Percentiles rank a stretch among this genome's conserved stretches.
These are phyloP conservation scores for Daphne laureola DNA, from an alignment of 441 rosid species.

Conservation along the genomic window DNA sequence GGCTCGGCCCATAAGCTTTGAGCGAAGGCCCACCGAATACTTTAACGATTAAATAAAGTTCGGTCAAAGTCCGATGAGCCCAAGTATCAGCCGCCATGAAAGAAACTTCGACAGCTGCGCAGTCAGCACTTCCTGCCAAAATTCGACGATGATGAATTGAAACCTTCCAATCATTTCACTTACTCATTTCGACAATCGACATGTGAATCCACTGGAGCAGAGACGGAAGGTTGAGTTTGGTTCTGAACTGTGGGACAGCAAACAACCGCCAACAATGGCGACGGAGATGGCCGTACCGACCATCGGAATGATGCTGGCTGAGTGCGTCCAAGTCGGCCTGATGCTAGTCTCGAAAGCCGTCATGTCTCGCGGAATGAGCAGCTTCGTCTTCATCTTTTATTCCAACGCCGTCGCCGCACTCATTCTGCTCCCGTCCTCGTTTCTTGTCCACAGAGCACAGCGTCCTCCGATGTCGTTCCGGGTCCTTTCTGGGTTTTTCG, in stretches of 20 bases:
- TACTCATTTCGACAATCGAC: too few relatives aligned
- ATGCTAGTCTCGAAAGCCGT: constrained; percentile 41
- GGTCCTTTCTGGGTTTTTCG: constrained; percentile 33
- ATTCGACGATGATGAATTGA: too few relatives aligned
- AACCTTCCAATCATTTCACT: too few relatives aligned
- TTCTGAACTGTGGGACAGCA: not conserved
- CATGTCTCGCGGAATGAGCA: constrained; percentile 53
- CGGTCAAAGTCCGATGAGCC: too few relatives aligned
- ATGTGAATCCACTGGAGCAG: too few relatives aligned
- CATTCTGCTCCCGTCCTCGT: constrained; percentile 41
- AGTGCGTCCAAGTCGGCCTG: constrained; percentile 55
- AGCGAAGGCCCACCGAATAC: too few relatives aligned
- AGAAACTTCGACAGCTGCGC: too few relatives aligned
- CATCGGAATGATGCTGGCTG: constrained; percentile 48
- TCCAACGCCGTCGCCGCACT: constrained; percentile 53
- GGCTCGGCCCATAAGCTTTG: too few relatives aligned
- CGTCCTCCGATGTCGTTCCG: constrained; percentile 41
- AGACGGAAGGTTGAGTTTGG: not conserved
- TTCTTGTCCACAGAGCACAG: constrained; percentile 41
- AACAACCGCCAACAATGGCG: constrained; percentile 18
- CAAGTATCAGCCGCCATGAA: too few relatives aligned
- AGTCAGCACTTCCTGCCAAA: too few relatives aligned
- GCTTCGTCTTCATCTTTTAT: constrained; percentile 40
- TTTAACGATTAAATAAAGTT: too few relatives aligned
- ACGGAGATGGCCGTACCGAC: constrained; percentile 20